Base-by-base conservation (phyloP, 1,284 basidiomycete genomes). In the Phellinidium pouzarii region DNA sequence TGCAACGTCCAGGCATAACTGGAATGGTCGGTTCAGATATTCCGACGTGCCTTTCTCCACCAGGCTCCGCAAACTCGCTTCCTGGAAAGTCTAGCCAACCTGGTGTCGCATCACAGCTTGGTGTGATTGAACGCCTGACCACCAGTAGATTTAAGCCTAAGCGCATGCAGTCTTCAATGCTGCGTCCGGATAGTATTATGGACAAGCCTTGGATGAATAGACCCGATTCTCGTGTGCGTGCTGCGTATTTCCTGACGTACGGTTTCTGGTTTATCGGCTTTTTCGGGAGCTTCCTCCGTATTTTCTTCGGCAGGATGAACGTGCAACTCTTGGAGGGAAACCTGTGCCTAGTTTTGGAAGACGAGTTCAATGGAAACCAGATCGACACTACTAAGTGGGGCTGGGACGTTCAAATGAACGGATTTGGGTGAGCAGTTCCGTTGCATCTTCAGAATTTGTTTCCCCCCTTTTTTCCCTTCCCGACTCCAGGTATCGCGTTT, bases 321-420 rank as follows among this genome's bases (percentile, higher is more conserved):
- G 79, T 84, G 2, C 71, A 72, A 9, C 57, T 79, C 48, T 65
- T 87, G 20, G 66, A 62, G 0, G 75, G 73, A 2, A 77, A 78
- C 54, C 62, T 89, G 53, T 93, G 91, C 60, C 69, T 82, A 36
- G 82, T 92, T 17, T 69, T 94, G 58, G 76, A 90, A 45, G 91
- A 94, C 61, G 71, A 90, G 53, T 94, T 93, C 62, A 65, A 74
- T 50, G 73, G 77, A 9, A 74, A 73, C 41, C 67, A 80, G 23
- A 80, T 90, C 58, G 80, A 87, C 40, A 74, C 79, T 50, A 76
- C 75, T 46, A 80, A 77, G 26, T 94, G 90, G 80, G 74, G 77
- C 58, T 78, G 80, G 36, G 90, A 94, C 64, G 78, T 89, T 14
- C 82, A 90, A 59, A 79, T 91, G 68, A 85, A 88, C 54, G 91